Conservation (phyloP, 2,329 filamentous ascomycete genomes). For the Pyrenophora graminea region DNA sequence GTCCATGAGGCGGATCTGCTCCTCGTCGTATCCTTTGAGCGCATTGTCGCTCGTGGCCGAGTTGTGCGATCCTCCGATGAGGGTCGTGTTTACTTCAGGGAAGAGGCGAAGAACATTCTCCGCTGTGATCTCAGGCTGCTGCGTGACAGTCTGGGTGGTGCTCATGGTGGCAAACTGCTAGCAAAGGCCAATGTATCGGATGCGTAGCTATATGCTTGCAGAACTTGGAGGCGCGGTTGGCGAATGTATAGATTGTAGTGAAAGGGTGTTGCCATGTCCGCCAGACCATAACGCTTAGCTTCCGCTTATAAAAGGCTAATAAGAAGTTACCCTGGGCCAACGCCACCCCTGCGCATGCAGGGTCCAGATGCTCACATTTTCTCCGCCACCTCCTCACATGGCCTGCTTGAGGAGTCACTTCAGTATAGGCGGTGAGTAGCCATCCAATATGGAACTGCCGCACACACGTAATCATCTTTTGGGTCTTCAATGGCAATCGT, state of each 20-base stretch:
- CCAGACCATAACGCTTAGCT: no score
- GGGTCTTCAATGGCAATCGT: constrained; percentile 5
- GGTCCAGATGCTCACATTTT: constrained; percentile 6
- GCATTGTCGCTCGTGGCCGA: constrained; percentile 63
- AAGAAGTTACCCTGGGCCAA: no score
- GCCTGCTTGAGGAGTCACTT: background rate
- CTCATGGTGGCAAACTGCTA: constrained; percentile 35
- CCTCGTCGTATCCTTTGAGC: constrained; percentile 89
- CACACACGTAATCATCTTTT: background rate
- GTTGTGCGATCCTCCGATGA: constrained; percentile 65
- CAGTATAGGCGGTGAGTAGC: background rate
- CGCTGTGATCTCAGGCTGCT: constrained; percentile 71
- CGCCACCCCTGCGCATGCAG: constrained; percentile 3
- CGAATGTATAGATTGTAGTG: background rate
- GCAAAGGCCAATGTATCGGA: background rate
- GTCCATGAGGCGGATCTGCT: constrained; percentile 98
- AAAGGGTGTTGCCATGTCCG: background rate
- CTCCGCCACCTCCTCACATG: background rate
- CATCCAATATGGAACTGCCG: background rate
- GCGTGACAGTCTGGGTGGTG: constrained; percentile 36
- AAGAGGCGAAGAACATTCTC: constrained; percentile 87
- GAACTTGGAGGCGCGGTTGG: constrained; percentile 6
- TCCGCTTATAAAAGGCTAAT: no score
- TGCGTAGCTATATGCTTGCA: constrained; percentile 3
- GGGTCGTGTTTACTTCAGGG: constrained; percentile 73